Percentiles rank a stretch among this genome's conserved stretches.
Evolutionary conservation across 208 protist species (phyloP).

Genomic region (Strigomonas galati): DNA sequence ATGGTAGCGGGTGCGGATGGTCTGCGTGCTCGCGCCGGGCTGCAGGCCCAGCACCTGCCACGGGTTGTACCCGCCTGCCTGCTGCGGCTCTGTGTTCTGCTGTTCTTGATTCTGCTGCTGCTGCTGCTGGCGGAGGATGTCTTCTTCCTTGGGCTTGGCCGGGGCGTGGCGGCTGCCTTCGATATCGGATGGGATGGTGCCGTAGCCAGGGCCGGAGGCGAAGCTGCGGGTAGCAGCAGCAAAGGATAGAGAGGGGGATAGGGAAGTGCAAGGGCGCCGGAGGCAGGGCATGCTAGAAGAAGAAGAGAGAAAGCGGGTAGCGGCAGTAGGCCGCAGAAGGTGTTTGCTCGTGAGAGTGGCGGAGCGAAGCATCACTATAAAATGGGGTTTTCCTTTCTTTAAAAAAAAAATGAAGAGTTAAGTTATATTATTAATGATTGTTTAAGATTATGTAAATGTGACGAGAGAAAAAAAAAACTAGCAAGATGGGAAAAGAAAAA

Average conservation of each 20-base stretch:
- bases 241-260: neutral
- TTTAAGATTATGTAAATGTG: neutral
- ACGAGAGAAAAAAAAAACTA: conserved; percentile 13
- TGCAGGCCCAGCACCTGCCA: conserved; percentile 82
- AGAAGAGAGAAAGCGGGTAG: neutral
- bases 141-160: conserved; percentile 51
- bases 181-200: conserved; percentile 63
- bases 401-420: neutral
- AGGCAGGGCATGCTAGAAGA: neutral
- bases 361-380: neutral
- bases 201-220: conserved; percentile 26
- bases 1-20: conserved; percentile 80
- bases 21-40: conserved; percentile 63
- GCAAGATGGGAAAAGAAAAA: neutral
- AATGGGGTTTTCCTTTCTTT: too few relatives aligned
- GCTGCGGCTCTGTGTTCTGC: conserved; percentile 26
- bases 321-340: neutral
- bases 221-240: neutral
- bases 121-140: conserved; percentile 37
- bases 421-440: neutral
- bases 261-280: neutral
- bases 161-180: conserved; percentile 36
- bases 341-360: neutral
- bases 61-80: conserved; percentile 76
- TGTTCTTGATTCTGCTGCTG: conserved; percentile 27